phyloP scores from a whole-genome alignment of 2,329 filamentous ascomycete species.

The Neophaeococcomyces mojaviensis region DNA sequence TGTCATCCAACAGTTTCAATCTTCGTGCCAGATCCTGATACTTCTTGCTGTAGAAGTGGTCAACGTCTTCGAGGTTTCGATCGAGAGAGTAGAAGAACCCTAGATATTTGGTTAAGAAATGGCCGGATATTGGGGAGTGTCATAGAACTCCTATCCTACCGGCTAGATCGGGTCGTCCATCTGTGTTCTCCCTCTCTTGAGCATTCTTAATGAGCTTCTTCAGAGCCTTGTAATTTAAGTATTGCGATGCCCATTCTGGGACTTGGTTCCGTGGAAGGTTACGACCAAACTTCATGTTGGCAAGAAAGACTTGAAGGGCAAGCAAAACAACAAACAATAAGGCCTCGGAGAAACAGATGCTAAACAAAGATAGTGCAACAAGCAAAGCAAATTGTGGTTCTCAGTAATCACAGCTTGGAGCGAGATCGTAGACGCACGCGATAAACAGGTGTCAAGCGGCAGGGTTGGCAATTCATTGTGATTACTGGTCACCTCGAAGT shows the following conservation, averaged over 20 bases:
- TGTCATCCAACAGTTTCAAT: slow-evolving; percentile 76
- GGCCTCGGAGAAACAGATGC: background rate
- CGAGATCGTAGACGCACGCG: slow-evolving; percentile 19
- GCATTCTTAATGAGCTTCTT: slow-evolving; percentile 89
- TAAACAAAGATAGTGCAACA: background rate
- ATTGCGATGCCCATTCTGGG: slow-evolving; percentile 43
- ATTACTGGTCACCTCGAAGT: background rate
- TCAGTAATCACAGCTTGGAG: slow-evolving; percentile 10
- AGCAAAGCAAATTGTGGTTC: slow-evolving; percentile 3
- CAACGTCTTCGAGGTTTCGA: slow-evolving; percentile 93
- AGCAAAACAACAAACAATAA: background rate
- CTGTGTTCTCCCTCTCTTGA: slow-evolving; percentile 59
- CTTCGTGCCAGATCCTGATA: slow-evolving; percentile 76
- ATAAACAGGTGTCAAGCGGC: slow-evolving; percentile 17
- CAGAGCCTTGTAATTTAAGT: slow-evolving; percentile 50
- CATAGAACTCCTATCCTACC: slow-evolving; percentile 53
- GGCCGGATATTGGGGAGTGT: slow-evolving; percentile 18
- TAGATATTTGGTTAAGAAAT: slow-evolving; percentile 34
- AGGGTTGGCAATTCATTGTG: slow-evolving; percentile 10
- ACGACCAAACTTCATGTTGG: slow-evolving; percentile 45
- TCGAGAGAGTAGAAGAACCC: slow-evolving; percentile 97
- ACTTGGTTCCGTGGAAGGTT: slow-evolving; percentile 44
- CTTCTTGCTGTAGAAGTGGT: slow-evolving; percentile 95
- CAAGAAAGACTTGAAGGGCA: background rate
- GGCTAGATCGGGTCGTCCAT: slow-evolving; percentile 76